Evolutionary conservation across 1,139 yeast genomes (phyloP).

Genomic region (Zhuliangozyma parablackwelliae): DNA sequence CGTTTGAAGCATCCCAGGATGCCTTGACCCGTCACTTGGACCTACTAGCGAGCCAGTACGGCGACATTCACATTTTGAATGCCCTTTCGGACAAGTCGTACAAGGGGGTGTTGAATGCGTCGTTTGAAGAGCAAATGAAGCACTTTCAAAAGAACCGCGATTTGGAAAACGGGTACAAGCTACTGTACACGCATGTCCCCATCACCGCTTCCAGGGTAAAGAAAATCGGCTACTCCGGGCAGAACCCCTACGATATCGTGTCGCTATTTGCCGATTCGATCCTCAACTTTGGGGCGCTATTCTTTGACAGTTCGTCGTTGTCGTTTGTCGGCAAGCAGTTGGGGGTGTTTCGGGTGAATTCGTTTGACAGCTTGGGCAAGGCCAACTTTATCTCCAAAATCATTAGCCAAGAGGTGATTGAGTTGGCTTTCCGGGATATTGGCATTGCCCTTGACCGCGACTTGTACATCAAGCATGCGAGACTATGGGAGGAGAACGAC

Average conservation of each 20-base stretch:
- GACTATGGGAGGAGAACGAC: conserved; percentile 61
- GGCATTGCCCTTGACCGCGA: conserved; percentile 35
- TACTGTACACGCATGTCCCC: conserved; percentile 30
- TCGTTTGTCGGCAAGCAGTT: conserved; percentile 60
- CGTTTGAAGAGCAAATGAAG: conserved; percentile 28
- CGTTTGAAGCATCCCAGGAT: conserved; percentile 60
- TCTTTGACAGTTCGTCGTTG: conserved; percentile 46
- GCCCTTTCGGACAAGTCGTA: conserved; percentile 36
- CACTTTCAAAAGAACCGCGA: conserved; percentile 17
- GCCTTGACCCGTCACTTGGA: conserved; percentile 66
- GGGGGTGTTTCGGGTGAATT: conserved; percentile 63
- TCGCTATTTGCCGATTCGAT: conserved; percentile 43
- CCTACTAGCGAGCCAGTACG: conserved; percentile 50
- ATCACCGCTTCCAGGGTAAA: conserved; percentile 29
- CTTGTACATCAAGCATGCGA: conserved; percentile 48
- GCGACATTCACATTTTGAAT: conserved; percentile 60
- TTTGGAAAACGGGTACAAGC: conserved; percentile 11
- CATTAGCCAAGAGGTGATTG: conserved; percentile 59
- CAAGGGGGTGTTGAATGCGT: conserved; percentile 30
- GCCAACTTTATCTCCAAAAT: conserved; percentile 57
- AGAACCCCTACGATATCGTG: conserved; percentile 36
- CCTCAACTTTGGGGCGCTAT: conserved; percentile 61
- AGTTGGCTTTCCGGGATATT: conserved; percentile 53
- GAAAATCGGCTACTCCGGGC: conserved; percentile 33
- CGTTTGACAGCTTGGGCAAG: conserved; percentile 62